These are phyloP conservation scores for Globomyces pollinis-pini DNA, from an alignment of 192 early-diverging fungal genomes.

Conservation along the genomic window DNA sequence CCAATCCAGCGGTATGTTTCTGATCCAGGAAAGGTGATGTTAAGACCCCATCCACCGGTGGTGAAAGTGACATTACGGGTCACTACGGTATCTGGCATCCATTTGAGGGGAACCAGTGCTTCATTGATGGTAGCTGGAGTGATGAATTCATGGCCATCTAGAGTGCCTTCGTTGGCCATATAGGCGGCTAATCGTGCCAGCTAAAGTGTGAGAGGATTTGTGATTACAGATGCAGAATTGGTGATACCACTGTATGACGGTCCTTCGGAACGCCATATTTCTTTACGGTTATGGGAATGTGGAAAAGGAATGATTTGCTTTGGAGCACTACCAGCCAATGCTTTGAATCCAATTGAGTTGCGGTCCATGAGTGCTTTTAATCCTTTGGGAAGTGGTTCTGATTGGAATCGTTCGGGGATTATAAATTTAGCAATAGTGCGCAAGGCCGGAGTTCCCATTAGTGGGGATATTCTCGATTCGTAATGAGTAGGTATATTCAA, in stretches of 20 bases:
- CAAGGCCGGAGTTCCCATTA: conserved; percentile 38
- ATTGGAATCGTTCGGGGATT: conserved; percentile 26
- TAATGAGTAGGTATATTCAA: conserved; percentile 25
- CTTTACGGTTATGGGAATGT: conserved; percentile 25
- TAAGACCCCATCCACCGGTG: conserved; percentile 35
- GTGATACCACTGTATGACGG: conserved; percentile 49
- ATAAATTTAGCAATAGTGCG: conserved; percentile 41
- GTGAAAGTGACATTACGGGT: conserved; percentile 14
- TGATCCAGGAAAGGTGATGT: conserved; percentile 22
- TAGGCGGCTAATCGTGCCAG: conserved; percentile 53
- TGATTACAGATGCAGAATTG: conserved; percentile 41
- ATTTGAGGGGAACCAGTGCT: conserved; percentile 18
- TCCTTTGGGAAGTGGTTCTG: conserved; percentile 10
- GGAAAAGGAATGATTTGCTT: conserved; percentile 30
- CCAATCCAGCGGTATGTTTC: conserved; percentile 29
- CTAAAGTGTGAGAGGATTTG: background rate
- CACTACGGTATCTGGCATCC: conserved; percentile 12
- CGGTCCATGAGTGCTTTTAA: conserved; percentile 23
- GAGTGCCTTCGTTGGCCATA: conserved; percentile 50
- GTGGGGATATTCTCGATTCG: conserved; percentile 31
- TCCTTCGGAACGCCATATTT: conserved; percentile 27
- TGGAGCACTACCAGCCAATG: conserved; percentile 18
- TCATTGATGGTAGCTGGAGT: conserved; percentile 14
- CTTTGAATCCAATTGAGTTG: conserved; percentile 17
- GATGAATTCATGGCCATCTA: conserved; percentile 23